Evolutionary conservation across 2,329 filamentous ascomycete genomes (phyloP), one percentile per base, ranked within the genome.

Genomic region (Arthrobotrys musiformis): DNA sequence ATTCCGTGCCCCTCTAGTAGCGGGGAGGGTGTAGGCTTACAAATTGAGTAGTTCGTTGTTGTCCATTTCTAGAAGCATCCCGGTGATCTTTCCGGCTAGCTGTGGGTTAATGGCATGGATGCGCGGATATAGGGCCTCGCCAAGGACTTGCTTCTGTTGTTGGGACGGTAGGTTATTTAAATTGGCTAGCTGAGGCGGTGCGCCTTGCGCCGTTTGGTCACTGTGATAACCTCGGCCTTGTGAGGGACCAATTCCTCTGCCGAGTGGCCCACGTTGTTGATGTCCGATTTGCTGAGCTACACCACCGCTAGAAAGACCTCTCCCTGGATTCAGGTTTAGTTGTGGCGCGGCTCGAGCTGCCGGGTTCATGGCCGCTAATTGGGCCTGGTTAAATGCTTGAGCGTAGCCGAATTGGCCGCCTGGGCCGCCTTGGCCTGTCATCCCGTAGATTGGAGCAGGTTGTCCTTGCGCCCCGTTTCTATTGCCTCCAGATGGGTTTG

Each of bases 61-160:
- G 82, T 98, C 95, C 95, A 99, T 99, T 89, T 99, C 95, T 82
- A 99, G 86, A 82, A 99, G 91, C 95, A 99, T 99, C 86, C 95
- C 95, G 79, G 95, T 99, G 85, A 99, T 98, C 91, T 99, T 99
- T 84, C 95, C 95, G 79, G 95, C 95, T 82, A 99, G 88, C 82
- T 97, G 94, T 77, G 93, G 92, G 87, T 99, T 95, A 85, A 97
- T 91, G 81, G 89, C 90, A 85, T 94, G 90, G 82, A 99, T 98
- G 91, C 98, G 99, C 83, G 95, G 95, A 89, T 98, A 99, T 82
- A 99, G 92, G 81, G 93, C 91, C 87, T 99, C 95, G 84, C 95
- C 95, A 68, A 99, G 90, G 85, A 98, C 93, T 88, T 99, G 95
- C 90, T 99, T 99, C 88, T 98, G 95, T 86, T 97, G 93, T 58